Evolutionary conservation across 306 rosid species (phyloP), one percentile per base, ranked within the genome.

Genomic region (Cucumis hystrix): DNA sequence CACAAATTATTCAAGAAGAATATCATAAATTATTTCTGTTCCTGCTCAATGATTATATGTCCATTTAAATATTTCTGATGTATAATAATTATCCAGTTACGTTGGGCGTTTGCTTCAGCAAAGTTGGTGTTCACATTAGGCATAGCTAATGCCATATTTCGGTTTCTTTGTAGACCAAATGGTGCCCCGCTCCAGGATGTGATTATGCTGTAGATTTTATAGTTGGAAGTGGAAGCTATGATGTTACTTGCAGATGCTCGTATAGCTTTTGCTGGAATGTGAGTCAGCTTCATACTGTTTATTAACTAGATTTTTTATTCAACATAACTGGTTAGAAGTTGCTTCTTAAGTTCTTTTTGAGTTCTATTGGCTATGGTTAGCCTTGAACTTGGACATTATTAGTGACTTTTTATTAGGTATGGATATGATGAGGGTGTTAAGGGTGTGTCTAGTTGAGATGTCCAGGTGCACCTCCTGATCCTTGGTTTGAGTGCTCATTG

Each of bases 121-220:
- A 49, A 51, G 58, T 78, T 77, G 8, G 49, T 77, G 18, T 60
- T 58, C 28, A 7, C 7, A 60, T 76, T 60, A 15, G 10, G 56
- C 66, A 30, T 40, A 17, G 67, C 47, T 77, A 60, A 40, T 43
- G 72, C 41, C 39, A 20, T 21, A 20, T 77, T 60, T 35, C 62
- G 54, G 17, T 75, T 68, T 14, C 65, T 79, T 80, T 81, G 80
- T 37, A 83, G 98, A 89, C 91, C 80, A 93, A 93, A 85, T 93
- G 98, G 98, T 93, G 98, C 84, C 98, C 98, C 51, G 93, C 91
- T 79, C 98, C 98, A 60, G 98, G 97, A 75, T 93, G 98, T 80
- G 98, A 93, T 68, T 85, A 84, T 85, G 98, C 97, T 11, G 96
- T 93, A 75, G 88, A 91, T 75, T 93, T 88, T 84, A 87, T 91